Conservation (phyloP, 2,329 filamentous ascomycete species). For the Epichloe baconii region DNA sequence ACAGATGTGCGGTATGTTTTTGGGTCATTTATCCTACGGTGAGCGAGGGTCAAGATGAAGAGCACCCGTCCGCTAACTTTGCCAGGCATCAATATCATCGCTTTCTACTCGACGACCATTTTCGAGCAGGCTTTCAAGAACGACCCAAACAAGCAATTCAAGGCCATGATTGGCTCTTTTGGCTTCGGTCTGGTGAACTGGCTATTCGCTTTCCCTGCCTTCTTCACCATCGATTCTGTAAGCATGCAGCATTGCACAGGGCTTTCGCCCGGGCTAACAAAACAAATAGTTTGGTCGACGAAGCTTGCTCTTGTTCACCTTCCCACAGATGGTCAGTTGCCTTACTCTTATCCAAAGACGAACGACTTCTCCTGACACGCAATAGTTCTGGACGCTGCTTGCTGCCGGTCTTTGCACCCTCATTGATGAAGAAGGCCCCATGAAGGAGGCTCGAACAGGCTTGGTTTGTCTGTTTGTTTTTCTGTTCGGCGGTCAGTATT, state of each 20-base stretch:
- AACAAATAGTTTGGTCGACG: constrained; percentile 40
- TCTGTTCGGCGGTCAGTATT: constrained; percentile 37
- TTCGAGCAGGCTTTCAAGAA: constrained; percentile 43
- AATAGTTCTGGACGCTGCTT: constrained; percentile 36
- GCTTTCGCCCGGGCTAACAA: constrained; percentile 5
- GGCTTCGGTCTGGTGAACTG: constrained; percentile 47
- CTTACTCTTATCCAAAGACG: neutral
- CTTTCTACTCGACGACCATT: constrained; percentile 57
- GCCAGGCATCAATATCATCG: constrained; percentile 50
- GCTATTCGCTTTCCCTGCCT: constrained; percentile 51
- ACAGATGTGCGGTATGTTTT: constrained; percentile 45
- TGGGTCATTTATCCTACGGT: neutral
- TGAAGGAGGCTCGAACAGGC: constrained; percentile 31
- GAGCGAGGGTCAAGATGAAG: too few species aligned
- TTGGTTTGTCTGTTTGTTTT: constrained; percentile 50
- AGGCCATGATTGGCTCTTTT: constrained; percentile 36
- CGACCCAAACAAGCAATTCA: constrained; percentile 22
- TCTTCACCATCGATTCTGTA: constrained; percentile 52
- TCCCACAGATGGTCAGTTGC: constrained; percentile 47
- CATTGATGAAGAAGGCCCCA: constrained; percentile 15
- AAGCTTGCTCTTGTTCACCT: constrained; percentile 48
- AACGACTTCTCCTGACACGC: neutral
- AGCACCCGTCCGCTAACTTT: neutral
- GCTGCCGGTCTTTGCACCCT: constrained; percentile 26
- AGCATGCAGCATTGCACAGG: neutral